Base-by-base conservation (phyloP, 2,329 filamentous ascomycete species). In the Aspergillus melleus region DNA sequence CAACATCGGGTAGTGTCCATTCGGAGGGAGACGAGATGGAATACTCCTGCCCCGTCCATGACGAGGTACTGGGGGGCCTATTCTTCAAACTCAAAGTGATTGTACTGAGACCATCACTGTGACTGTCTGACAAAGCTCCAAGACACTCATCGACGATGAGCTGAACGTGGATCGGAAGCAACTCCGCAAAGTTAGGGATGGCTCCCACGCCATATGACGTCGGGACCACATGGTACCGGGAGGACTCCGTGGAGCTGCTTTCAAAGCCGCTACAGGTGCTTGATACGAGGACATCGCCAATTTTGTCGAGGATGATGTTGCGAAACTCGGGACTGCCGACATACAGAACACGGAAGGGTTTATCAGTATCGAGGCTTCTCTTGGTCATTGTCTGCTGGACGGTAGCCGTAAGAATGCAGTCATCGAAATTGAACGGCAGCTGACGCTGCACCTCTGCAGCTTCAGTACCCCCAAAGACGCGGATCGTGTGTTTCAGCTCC, bases 111-210 rank as follows among this genome's bases (percentile, higher is more conserved):
- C 65, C 67, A 52, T 66, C 63, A 6, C 64, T 60, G 16, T 64
- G 64, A 26, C 61, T 49, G n/a, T 69, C 68, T 16, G 68, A 69
- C 1, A 65, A 63, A 20, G 77, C 76, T 22, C 69, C 68, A 46
- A 74, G 63, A 59, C 79, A 81, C 59, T 81, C 79, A 51, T 82
- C 79, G 42, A 82, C 79, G 54, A 80, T 74, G 14, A 82, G 73
- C 61, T 81, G 79, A 16, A 80, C 74, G 69, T 77, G 76, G 51
- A 77, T 79, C 30, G 77, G 79, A 26, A 82, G 76, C 26, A 82
- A 76, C 53, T 82, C 79, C 14, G 80, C 79, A 67, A 79, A 79
- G 46, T 79, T 80, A 6, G 79, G 76, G 36, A 77, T 69, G 29
- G 76, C 71, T 22, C 76, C 79, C 39, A 74, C 72, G 50, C 79